Evolutionary conservation across 257 asterid genomes (phyloP), one percentile per base, ranked within the genome.

Genomic region (Datura wrightii): DNA sequence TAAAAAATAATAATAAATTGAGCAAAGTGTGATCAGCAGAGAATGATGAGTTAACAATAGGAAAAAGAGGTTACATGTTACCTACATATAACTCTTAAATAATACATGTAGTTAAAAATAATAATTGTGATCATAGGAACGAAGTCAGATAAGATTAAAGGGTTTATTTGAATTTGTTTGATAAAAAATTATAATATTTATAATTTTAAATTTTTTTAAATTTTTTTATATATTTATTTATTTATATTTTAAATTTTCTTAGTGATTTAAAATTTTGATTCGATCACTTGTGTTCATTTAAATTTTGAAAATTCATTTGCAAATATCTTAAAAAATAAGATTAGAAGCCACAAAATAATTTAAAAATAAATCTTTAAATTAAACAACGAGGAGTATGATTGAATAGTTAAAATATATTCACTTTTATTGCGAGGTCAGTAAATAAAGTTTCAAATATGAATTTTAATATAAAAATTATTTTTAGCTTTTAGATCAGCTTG

Each of bases 31-130:
- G 82, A 76, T 50, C 5, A 31, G 81, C 60, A 76, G 1, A 76
- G 46, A 50, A 31, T 76, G 82, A 76, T 50, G 82, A 76, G 15
- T 50, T 76, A 44, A 76, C 82, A 31, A 76, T 76, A 9, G 5
- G 82, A 1, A 31, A 50, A 50, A 6, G 15, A 19, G 0, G 11
- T 8, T 39, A 18, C 79, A 18, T 72, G 31, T 31, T 50, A 76
- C 46, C 63, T 78, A 52, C 16, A 78, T 52, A 46, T 11, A 48
- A 78, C 46, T 52, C 63, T 14, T 46, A 1, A 13, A 48, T 11
- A 50, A 4, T 52, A 50, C 31, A 14, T 78, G 10, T 53, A 52
- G 31, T 48, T 48, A 6, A 1, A 11, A 48, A 63, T 2, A 31
- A 76, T 1, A 3, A 50, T 31, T 50, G 4, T 50, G 48, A 24